Conservation (phyloP, 1,139 yeast species). For the Pichia sp. region DNA sequence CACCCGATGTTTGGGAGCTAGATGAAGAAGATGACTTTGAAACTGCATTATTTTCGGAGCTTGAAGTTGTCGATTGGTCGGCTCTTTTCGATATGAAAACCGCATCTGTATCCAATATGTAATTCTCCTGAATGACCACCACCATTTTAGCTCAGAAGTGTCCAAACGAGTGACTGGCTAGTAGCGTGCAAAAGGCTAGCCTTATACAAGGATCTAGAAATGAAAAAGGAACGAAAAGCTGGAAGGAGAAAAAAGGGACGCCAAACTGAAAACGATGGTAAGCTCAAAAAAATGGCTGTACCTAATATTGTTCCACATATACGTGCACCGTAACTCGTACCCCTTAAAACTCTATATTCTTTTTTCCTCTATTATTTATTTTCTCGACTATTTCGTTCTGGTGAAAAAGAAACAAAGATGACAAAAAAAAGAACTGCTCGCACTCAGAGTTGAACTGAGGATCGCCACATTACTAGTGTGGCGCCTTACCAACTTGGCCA, state of each 20-base stretch:
- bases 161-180: too few species aligned
- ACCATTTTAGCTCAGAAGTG: background rate
- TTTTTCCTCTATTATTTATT: background rate
- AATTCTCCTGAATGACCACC: background rate
- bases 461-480: slow-evolving; percentile 23
- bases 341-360: background rate
- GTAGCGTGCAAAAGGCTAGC: too few species aligned
- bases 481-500: slow-evolving; percentile 24
- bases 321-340: background rate
- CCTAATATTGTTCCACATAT: background rate
- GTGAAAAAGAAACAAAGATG: background rate
- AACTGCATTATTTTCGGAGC: background rate
- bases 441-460: slow-evolving; percentile 23
- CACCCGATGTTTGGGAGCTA: background rate
- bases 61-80: background rate
- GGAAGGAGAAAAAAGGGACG: background rate
- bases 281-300: background rate
- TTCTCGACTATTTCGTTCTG: background rate
- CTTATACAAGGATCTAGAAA: background rate
- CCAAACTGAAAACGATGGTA: background rate
- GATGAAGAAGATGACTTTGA: background rate
- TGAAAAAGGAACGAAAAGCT: background rate
- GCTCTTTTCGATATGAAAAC: background rate
- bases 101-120: background rate
- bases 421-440: slow-evolving; percentile 15